Conservation (phyloP, 495 filamentous ascomycete species). For the Halenospora varia region DNA sequence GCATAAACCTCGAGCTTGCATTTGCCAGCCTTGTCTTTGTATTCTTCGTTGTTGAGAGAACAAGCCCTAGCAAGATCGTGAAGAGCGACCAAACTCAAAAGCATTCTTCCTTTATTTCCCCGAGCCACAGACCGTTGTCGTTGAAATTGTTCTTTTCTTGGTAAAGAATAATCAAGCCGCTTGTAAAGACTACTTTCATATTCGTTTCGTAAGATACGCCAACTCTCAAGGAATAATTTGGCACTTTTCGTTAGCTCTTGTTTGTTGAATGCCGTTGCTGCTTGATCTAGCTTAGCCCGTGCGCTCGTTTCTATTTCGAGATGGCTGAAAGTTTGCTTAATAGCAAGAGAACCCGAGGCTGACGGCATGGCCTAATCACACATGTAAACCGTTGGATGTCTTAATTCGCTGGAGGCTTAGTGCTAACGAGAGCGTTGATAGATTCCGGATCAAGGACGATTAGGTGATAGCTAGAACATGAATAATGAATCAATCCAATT, state of each 20-base stretch:
- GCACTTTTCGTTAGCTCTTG: background rate
- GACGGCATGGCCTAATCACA: no score
- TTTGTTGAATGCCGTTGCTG: background rate
- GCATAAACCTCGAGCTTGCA: background rate
- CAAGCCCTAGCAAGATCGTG: background rate
- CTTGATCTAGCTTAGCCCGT: background rate
- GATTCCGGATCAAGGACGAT: no score
- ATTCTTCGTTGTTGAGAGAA: background rate
- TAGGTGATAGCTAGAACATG: no score
- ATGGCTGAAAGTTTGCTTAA: background rate
- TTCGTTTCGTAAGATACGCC: background rate
- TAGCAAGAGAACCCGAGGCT: background rate
- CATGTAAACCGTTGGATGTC: no score
- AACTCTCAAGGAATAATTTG: background rate
- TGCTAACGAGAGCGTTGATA: no score
- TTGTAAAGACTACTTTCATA: background rate
- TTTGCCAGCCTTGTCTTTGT: background rate
- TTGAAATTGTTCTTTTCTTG: no score
- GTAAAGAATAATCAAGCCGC: no score
- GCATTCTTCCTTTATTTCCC: background rate
- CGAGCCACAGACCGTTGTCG: background rate
- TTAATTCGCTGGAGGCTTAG: no score
- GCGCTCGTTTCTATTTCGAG: background rate
- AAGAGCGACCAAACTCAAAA: background rate
- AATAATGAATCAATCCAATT: no score